phyloP scores from a whole-genome alignment of 2,329 filamentous ascomycete species.

The Amesomyces nigricolor region DNA sequence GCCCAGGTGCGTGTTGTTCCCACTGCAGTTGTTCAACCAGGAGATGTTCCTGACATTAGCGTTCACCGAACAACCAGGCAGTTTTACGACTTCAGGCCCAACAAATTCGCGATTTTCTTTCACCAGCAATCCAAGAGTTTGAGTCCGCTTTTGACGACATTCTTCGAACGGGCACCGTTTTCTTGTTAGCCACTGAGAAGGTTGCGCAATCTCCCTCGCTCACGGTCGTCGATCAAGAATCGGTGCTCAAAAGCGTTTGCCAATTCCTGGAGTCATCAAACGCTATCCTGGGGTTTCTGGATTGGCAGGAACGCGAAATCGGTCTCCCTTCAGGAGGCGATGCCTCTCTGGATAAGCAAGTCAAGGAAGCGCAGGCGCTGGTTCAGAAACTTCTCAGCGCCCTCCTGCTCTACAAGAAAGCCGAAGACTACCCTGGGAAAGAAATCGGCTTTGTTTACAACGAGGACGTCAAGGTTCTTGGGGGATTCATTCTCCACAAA shows the following conservation, averaged over 20 bases:
- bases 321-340: slow-evolving; percentile 15
- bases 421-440: slow-evolving; percentile 15
- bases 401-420: slow-evolving; percentile 9
- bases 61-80: background rate
- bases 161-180: slow-evolving; percentile 9
- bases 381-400: slow-evolving; percentile 11
- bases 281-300: slow-evolving; percentile 15
- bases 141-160: slow-evolving; percentile 12
- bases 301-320: slow-evolving; percentile 10
- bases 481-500: slow-evolving; percentile 9
- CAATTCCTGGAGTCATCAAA: slow-evolving; percentile 15
- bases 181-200: slow-evolving; percentile 9
- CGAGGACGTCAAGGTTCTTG: slow-evolving; percentile 11
- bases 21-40: background rate
- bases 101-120: slow-evolving; percentile 10
- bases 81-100: slow-evolving; percentile 12
- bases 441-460: slow-evolving; percentile 12
- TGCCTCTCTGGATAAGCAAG: slow-evolving; percentile 12
- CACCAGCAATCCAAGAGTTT: slow-evolving; percentile 13
- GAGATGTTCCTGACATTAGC: background rate
- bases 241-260: slow-evolving; percentile 7
- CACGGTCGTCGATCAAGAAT: slow-evolving; percentile 4
- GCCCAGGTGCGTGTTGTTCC: background rate
- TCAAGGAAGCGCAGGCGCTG: slow-evolving; percentile 13
- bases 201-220: slow-evolving; percentile 3